Percentiles rank a stretch among this genome's conserved stretches.
Evolutionary conservation across 2,329 filamentous ascomycete genomes (phyloP).

Genomic region (Xylaria sp.): DNA sequence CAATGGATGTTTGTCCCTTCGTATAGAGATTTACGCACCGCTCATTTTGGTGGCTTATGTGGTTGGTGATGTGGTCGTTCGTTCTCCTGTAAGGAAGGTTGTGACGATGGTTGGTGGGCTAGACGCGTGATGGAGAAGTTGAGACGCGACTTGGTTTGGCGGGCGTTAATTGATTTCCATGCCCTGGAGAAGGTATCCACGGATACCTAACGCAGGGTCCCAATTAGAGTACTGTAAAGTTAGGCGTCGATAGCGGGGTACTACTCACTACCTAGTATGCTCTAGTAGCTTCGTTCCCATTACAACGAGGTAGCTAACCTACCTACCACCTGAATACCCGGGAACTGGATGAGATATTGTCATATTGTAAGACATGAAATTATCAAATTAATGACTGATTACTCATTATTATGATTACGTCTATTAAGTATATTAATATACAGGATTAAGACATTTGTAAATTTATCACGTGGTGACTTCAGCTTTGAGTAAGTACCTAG

Average conservation of each 20-base stretch:
- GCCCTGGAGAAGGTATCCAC: too few relatives aligned
- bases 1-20: background rate
- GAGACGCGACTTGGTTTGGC: constrained; percentile 41
- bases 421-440: too few relatives aligned
- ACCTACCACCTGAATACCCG: background rate
- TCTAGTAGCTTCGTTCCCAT: background rate
- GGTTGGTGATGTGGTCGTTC: constrained; percentile 15
- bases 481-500: background rate
- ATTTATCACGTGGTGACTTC: constrained; percentile 16
- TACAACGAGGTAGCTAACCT: too few relatives aligned
- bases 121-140: constrained; percentile 42
- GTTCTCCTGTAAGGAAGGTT: background rate
- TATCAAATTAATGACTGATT: background rate
- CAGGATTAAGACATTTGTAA: background rate
- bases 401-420: background rate
- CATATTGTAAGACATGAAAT: background rate
- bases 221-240: too few relatives aligned
- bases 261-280: background rate
- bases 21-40: background rate
- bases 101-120: constrained; percentile 18
- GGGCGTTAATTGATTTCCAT: constrained; percentile 38
- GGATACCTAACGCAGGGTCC: background rate
- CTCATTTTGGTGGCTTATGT: constrained; percentile 11
- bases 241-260: constrained; percentile 8
- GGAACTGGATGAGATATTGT: background rate